A percentile compares a stretch with the other conserved stretches of the same genome.
Evolutionary conservation across 805 yeast genomes (phyloP).

Genomic region (Starmerella khaoyaiensis): DNA sequence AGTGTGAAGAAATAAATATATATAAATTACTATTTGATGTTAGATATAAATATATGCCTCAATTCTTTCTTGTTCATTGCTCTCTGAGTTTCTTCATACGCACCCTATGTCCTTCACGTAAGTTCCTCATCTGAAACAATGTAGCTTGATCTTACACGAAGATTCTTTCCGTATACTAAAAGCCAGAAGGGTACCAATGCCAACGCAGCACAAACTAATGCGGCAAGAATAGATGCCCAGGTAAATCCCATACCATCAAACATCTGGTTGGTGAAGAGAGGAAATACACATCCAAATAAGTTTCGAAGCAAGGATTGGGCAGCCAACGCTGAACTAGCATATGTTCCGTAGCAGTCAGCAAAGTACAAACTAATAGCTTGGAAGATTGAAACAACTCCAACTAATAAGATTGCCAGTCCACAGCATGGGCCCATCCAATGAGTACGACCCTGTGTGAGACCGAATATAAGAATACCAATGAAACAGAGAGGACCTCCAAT

Average conservation of each 20-base stretch:
- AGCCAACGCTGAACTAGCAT: constrained; percentile 74
- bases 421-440: constrained; percentile 16
- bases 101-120: constrained; percentile 23
- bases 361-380: constrained; percentile 30
- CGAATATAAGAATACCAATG: constrained; percentile 14
- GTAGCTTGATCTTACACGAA: constrained; percentile 9
- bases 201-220: constrained; percentile 11
- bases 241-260: constrained; percentile 39
- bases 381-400: constrained; percentile 28
- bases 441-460: constrained; percentile 12
- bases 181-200: constrained; percentile 17
- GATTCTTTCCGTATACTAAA: constrained; percentile 8
- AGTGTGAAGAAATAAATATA: too few relatives aligned
- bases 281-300: constrained; percentile 61
- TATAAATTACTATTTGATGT: too few relatives aligned
- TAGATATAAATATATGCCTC: too few relatives aligned
- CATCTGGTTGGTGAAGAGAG: constrained; percentile 77
- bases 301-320: constrained; percentile 74
- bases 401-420: constrained; percentile 32
- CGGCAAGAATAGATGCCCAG: constrained; percentile 44
- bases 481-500: constrained; percentile 32
- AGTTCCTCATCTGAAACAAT: constrained; percentile 13
- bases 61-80: too few relatives aligned
- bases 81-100: too few relatives aligned
- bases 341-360: constrained; percentile 16